These are phyloP conservation scores for Globisporangium alternatum DNA, from an alignment of 352 stramenopile species.

Conservation along the genomic window DNA sequence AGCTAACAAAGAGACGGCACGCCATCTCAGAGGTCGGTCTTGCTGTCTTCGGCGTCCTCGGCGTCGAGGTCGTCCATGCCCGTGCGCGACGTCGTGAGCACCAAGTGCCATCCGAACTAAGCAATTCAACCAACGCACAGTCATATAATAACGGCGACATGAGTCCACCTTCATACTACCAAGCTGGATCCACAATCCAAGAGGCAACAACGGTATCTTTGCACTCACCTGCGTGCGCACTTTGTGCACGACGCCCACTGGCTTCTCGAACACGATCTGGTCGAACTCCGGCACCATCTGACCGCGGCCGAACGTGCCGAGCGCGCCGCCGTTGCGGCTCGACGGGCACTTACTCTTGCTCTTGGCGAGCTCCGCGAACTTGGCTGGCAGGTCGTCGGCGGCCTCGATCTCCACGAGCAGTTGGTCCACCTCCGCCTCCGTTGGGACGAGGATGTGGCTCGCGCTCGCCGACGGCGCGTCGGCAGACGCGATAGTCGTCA, in stretches of 20 bases:
- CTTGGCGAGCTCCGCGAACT: conserved; percentile 56
- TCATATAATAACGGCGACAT: background rate
- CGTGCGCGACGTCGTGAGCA: conserved; percentile 42
- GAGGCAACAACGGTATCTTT: background rate
- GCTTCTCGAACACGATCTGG: conserved; percentile 70
- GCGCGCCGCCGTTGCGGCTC: conserved; percentile 48
- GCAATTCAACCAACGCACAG: background rate
- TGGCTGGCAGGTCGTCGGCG: conserved; percentile 40
- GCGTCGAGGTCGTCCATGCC: conserved; percentile 33
- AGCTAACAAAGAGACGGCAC: background rate
- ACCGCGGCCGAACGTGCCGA: conserved; percentile 65
- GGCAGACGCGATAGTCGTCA: conserved; percentile 21
- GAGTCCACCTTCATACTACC: background rate
- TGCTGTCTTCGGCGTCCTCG: conserved; percentile 7
- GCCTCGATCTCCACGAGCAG: conserved; percentile 42
- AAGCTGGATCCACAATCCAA: background rate
- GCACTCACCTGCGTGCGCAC: conserved; percentile 62
- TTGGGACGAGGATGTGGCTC: conserved; percentile 76
- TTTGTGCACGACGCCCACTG: conserved; percentile 67
- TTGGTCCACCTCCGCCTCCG: conserved; percentile 53
- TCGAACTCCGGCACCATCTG: conserved; percentile 81
- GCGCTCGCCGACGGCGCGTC: conserved; percentile 45
- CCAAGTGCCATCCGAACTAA: conserved; percentile 65
- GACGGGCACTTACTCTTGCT: conserved; percentile 75
- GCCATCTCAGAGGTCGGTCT: background rate